phyloP scores from a whole-genome alignment of 139 green algal genomes.

The Microglena sp. region DNA sequence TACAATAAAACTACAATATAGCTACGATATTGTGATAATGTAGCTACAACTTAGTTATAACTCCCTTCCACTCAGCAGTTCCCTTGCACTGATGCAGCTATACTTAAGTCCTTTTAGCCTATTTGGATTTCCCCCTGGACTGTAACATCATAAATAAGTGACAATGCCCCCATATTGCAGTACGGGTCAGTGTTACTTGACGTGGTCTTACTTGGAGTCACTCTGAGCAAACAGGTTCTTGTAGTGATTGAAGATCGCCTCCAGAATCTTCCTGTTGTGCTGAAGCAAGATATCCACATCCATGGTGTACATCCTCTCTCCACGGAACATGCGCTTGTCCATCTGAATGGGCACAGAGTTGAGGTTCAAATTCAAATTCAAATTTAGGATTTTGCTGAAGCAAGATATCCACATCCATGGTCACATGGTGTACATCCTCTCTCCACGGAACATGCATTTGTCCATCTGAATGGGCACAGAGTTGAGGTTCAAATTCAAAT shows the following conservation, averaged over 20 bases:
- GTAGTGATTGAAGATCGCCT: slow-evolving; percentile 4
- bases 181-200: no score
- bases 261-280: not conserved
- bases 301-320: slow-evolving; percentile 32
- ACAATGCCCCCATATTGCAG: no score
- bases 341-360: slow-evolving; percentile 2
- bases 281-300: slow-evolving; percentile 36
- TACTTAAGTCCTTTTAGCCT: no score
- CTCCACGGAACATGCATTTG: slow-evolving; percentile 26
- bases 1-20: no score
- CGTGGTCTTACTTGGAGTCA: not conserved
- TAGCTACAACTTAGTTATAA: no score
- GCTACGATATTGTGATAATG: no score
- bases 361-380: no score
- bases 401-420: slow-evolving; percentile 35
- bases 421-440: slow-evolving; percentile 37
- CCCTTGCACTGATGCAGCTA: no score
- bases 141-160: no score
- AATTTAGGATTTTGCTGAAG: not conserved
- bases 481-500: no score
- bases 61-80: no score
- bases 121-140: no score
- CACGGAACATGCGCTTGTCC: slow-evolving; percentile 28
- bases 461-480: slow-evolving; percentile 8
- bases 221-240: not conserved